Evolutionary conservation across 78 protist genomes (phyloP).

Genomic region (Dictyostelium firmibasis): DNA sequence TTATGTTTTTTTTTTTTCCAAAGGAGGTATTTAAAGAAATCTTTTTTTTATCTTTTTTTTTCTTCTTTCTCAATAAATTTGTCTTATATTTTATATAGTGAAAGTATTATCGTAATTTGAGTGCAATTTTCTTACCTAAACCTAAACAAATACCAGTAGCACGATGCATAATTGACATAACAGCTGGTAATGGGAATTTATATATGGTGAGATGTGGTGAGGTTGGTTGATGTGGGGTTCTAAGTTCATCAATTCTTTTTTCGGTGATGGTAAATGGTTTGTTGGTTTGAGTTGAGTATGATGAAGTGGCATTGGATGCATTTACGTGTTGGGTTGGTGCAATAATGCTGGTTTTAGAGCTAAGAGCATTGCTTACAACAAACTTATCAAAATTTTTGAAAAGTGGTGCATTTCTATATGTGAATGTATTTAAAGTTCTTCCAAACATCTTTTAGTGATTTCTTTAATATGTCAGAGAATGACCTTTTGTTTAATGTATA

Average conservation of each 20-base stretch:
- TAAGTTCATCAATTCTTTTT: slow-evolving; percentile 43
- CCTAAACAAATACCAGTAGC: slow-evolving; percentile 76
- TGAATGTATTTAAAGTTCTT: slow-evolving; percentile 7
- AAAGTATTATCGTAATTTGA: too few species aligned
- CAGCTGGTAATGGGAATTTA: slow-evolving; percentile 79
- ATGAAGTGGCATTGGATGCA: background rate
- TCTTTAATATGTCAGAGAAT: background rate
- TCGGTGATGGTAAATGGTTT: slow-evolving; percentile 42
- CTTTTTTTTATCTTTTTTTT: too few species aligned
- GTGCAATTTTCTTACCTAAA: slow-evolving; percentile 31
- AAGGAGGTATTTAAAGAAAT: too few species aligned
- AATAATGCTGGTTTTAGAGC: background rate
- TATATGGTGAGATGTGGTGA: slow-evolving; percentile 80
- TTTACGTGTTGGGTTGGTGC: background rate
- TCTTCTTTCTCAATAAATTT: too few species aligned
- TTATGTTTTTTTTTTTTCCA: too few species aligned
- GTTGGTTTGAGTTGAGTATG: background rate
- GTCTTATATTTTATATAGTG: too few species aligned
- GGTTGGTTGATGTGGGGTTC: slow-evolving; percentile 9
- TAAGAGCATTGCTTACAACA: background rate
- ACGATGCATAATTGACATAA: slow-evolving; percentile 69
- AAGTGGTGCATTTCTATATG: background rate
- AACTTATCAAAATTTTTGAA: background rate
- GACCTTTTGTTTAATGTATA: background rate
- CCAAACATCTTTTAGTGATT: background rate